phyloP scores from a whole-genome alignment of 2,329 filamentous ascomycete genomes.

The Alternaria sp. region DNA sequence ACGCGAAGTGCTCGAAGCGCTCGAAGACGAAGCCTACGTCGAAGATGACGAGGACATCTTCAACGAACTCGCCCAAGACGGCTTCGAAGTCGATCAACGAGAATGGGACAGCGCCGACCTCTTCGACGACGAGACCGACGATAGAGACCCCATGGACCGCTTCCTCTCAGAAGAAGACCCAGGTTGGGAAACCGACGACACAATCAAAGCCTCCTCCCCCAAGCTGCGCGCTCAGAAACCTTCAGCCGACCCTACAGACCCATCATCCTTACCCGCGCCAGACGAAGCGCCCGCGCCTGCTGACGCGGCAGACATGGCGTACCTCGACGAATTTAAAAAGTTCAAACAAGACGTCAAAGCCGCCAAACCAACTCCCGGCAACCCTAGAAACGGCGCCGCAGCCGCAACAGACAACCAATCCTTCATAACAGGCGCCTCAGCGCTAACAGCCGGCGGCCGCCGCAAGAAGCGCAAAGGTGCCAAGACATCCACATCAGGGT shows the following conservation, averaged over 20 bases:
- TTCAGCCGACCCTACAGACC: slow-evolving; percentile 60
- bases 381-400: slow-evolving; percentile 40
- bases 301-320: slow-evolving; percentile 70
- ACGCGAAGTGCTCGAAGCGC: slow-evolving; percentile 86
- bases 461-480: slow-evolving; percentile 96
- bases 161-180: slow-evolving; percentile 67
- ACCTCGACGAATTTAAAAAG: slow-evolving; percentile 91
- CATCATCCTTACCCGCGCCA: slow-evolving; percentile 39
- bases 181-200: slow-evolving; percentile 95
- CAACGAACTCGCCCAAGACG: slow-evolving; percentile 71
- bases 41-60: slow-evolving; percentile 87
- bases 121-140: slow-evolving; percentile 39
- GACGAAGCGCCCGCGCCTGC: slow-evolving; percentile 44
- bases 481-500: slow-evolving; percentile 82
- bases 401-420: slow-evolving; percentile 72
- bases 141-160: slow-evolving; percentile 50
- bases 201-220: slow-evolving; percentile 68
- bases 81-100: slow-evolving; percentile 74
- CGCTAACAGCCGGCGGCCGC: slow-evolving; percentile 72
- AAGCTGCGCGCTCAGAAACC: slow-evolving; percentile 46
- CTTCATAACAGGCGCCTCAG: slow-evolving; percentile 72
- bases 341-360: slow-evolving; percentile 80
- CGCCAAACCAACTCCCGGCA: slow-evolving; percentile 39
- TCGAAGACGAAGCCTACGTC: slow-evolving; percentile 95
- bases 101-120: slow-evolving; percentile 74